Conservation (phyloP, 2,329 filamentous ascomycete species). For the Rhynchosporium graminicola region DNA sequence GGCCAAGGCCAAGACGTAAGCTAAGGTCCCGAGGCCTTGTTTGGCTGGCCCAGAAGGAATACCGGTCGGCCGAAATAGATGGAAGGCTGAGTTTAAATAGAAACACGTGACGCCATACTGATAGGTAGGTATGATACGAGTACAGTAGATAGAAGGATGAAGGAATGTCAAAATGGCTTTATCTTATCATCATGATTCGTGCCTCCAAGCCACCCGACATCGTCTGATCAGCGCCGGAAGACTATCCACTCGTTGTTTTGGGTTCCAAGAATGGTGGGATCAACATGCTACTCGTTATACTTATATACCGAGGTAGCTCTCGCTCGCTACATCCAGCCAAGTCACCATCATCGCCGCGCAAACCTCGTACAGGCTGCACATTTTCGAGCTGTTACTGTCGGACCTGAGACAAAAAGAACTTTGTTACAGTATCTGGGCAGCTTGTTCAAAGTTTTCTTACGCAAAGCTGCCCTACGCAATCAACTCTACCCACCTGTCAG, state of each 20-base stretch:
- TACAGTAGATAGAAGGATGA: background rate
- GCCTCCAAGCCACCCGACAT: background rate
- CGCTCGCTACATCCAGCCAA: background rate
- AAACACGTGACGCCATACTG: slow-evolving; percentile 1
- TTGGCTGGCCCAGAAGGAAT: background rate
- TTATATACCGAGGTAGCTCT: too few species aligned
- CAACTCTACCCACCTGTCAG: too few species aligned
- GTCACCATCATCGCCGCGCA: slow-evolving; percentile 1
- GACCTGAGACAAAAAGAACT: background rate
- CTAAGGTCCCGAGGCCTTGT: slow-evolving; percentile 9
- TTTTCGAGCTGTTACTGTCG: background rate
- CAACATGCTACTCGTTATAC: too few species aligned
- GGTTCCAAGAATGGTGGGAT: too few species aligned
- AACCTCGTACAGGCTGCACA: slow-evolving; percentile 1
- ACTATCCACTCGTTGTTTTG: too few species aligned
- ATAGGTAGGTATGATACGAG: background rate
- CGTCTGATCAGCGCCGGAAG: background rate
- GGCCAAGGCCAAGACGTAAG: slow-evolving; percentile 13
- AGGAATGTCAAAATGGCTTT: slow-evolving; percentile 1
- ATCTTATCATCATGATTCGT: background rate
- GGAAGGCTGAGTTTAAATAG: background rate
- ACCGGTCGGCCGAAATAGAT: slow-evolving; percentile 2
- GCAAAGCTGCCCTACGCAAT: too few species aligned
- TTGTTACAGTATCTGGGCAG: background rate
- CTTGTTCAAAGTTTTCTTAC: too few species aligned